Base-by-base conservation (phyloP, 495 filamentous ascomycete species). In the Bathelium albidoporum region DNA sequence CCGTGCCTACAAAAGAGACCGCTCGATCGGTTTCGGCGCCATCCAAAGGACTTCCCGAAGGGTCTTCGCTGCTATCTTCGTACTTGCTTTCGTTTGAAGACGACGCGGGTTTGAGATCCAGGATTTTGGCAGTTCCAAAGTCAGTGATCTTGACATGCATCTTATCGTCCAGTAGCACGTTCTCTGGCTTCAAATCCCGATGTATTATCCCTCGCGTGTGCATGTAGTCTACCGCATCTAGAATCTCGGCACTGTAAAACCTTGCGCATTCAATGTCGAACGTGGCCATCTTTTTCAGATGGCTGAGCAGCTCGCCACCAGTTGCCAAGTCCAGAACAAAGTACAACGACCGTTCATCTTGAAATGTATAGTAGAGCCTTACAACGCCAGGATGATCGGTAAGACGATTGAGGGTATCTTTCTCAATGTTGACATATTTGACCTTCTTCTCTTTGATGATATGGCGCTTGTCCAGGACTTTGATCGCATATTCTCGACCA, bases 361-460 rank as follows among this genome's bases (percentile, higher is more conserved):
- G 95, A 72, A 97, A 99, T 5, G 95, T 99, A 76, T 99, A 99
- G 71, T 97, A 99, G 43, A 99, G 82, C 62, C 95, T 88, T 60
- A 99, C 92, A 67, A 99, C 91, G 12, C 95, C 95, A 10, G 95
- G 95, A 70, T 99, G 95, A 59, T 97, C 94, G 18, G 91, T 96
- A 60, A 99, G 78, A 64, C 92, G 86, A 71, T 99, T 99, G 36
- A 99, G 80, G 11, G 95, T 96, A 75, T 99, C 91, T 77, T 96
- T 97, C 77, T 99, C 95, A 67, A 99, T 97, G 74, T 97, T 97
- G 72, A 99, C 95, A 73, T 99, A 99, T 79, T 99, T 99, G 67
- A 99, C 95, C 80, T 99, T 99, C 75, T 93, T 96, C 77, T 99
- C 95, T 78, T 97, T 97, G 80, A 99, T 97, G 69, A 99, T 99